A percentile compares a stretch with the other conserved stretches of the same genome.
phyloP scores from a whole-genome alignment of 441 rosid species.

The Populus hybrid region DNA sequence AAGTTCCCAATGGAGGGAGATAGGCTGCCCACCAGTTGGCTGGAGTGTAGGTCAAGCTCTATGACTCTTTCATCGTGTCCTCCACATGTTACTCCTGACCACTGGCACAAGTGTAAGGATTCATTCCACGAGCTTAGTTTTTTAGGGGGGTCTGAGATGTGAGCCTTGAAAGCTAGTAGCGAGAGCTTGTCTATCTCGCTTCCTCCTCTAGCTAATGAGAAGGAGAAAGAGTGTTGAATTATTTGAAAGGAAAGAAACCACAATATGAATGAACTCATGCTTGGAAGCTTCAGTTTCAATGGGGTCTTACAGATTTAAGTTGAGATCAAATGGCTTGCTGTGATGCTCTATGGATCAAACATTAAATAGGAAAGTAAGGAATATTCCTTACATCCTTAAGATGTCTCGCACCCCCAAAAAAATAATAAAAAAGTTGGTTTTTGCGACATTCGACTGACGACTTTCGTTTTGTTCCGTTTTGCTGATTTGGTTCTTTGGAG shows the following conservation, averaged over 20 bases:
- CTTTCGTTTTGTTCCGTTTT: too few species aligned
- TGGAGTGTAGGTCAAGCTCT: too few species aligned
- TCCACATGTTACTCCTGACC: too few species aligned
- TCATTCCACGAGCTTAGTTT: background rate
- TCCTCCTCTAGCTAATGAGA: background rate
- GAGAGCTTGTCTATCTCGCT: background rate
- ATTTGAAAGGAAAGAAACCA: background rate
- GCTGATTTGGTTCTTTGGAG: too few species aligned
- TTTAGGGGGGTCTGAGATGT: background rate
- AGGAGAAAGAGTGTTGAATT: background rate
- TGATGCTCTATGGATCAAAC: background rate
- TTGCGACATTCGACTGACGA: too few species aligned
- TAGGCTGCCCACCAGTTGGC: too few species aligned
- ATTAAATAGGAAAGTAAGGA: background rate
- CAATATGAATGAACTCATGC: background rate
- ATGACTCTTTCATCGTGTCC: too few species aligned
- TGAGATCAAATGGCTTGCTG: background rate
- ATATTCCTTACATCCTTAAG: background rate
- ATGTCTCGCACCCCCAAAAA: too few species aligned
- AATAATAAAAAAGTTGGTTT: too few species aligned
- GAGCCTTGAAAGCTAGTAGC: background rate
- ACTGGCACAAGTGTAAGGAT: background rate
- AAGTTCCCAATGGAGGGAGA: too few species aligned
- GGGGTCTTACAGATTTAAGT: background rate
- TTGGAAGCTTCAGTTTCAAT: background rate